phyloP scores from a whole-genome alignment of 331 rosid genomes.

The Ulmus americana region DNA sequence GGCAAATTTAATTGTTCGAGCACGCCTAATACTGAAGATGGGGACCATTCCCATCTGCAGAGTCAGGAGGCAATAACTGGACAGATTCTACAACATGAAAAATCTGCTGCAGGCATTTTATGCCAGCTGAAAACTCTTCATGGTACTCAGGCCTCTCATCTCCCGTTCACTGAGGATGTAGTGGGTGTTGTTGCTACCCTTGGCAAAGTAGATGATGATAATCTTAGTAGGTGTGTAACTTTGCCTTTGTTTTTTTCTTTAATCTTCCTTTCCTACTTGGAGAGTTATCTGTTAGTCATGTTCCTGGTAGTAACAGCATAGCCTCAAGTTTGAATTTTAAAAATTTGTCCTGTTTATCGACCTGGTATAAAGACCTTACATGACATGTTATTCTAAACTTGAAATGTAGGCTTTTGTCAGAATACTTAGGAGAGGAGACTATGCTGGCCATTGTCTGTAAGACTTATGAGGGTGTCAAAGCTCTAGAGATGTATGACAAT shows the following conservation, averaged over 20 bases:
- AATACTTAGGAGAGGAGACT: conserved; percentile 67
- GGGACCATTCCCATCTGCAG: conserved; percentile 22
- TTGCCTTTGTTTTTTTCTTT: neutral
- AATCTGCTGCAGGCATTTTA: conserved; percentile 65
- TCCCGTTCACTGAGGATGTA: conserved; percentile 46
- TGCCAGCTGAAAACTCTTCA: conserved; percentile 53
- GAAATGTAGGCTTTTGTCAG: conserved; percentile 68
- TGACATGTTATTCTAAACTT: conserved; percentile 6
- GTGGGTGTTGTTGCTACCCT: conserved; percentile 71
- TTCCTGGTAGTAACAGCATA: no score
- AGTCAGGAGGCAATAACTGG: conserved; percentile 41
- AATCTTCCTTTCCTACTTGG: conserved; percentile 6
- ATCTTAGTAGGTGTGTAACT: conserved; percentile 53
- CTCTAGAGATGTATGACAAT: conserved; percentile 61
- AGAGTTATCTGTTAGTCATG: neutral
- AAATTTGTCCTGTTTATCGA: no score
- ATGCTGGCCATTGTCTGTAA: conserved; percentile 78
- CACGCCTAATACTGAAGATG: conserved; percentile 25
- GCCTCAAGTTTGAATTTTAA: no score
- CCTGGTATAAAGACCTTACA: neutral
- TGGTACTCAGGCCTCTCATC: conserved; percentile 44
- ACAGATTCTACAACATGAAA: conserved; percentile 51
- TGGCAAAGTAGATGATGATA: conserved; percentile 57
- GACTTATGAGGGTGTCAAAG: conserved; percentile 62
- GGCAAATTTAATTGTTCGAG: conserved; percentile 39